A percentile compares a stretch with the other conserved stretches of the same genome.
Evolutionary conservation across 179 eudicot species (phyloP).

Genomic region (Pouteria campechiana): DNA sequence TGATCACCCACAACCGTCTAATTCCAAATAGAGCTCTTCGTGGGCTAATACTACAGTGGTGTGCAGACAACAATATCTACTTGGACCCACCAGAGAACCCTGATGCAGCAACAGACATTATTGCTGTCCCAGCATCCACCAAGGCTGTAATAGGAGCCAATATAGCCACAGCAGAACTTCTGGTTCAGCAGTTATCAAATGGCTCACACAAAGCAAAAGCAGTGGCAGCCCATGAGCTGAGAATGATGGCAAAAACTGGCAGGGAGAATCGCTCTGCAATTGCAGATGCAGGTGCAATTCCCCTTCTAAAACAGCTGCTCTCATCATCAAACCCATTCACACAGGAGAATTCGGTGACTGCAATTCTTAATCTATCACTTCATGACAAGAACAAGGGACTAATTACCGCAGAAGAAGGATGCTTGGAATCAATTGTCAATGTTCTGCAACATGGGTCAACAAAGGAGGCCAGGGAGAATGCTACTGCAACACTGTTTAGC

Average conservation of each 20-base stretch:
- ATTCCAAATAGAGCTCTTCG: constrained; percentile 69
- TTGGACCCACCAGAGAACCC: constrained; percentile 41
- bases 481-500: constrained; percentile 89
- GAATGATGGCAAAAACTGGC: constrained; percentile 76
- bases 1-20: constrained; percentile 41
- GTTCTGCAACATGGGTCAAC: constrained; percentile 60
- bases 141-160: constrained; percentile 70
- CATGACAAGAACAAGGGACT: constrained; percentile 55
- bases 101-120: constrained; percentile 27
- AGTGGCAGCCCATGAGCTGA: constrained; percentile 68
- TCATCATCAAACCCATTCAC: constrained; percentile 42
- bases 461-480: constrained; percentile 73
- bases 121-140: constrained; percentile 31
- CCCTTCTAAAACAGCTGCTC: constrained; percentile 48
- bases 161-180: constrained; percentile 55
- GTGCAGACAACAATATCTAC: constrained; percentile 39
- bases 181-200: constrained; percentile 41
- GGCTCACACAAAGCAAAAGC: constrained; percentile 57
- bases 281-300: constrained; percentile 82
- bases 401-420: constrained; percentile 62
- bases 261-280: constrained; percentile 71
- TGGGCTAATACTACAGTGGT: constrained; percentile 72
- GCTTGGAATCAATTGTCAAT: constrained; percentile 45
- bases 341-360: constrained; percentile 87
- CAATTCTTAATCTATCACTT: constrained; percentile 69